A percentile compares a stretch with the other conserved stretches of the same genome.
These are phyloP conservation scores for Letharia columbiana DNA, from an alignment of 495 filamentous ascomycete species.

Conservation along the genomic window DNA sequence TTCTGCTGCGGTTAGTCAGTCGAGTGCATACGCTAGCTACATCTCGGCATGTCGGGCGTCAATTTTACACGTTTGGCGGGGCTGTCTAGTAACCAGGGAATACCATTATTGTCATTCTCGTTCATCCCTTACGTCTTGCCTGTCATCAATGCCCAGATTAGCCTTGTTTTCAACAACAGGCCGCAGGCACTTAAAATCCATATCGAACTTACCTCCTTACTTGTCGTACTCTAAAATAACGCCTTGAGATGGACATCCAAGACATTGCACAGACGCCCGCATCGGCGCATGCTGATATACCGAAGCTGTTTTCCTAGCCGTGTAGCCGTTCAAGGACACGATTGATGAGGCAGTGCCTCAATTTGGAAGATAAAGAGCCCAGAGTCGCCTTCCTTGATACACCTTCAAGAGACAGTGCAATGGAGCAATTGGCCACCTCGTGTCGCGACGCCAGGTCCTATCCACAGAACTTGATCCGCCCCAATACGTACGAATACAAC, in stretches of 20 bases:
- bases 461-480: slow-evolving; percentile 18
- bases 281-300: neutral
- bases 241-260: neutral
- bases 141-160: neutral
- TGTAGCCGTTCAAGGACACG: neutral
- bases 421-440: slow-evolving; percentile 13
- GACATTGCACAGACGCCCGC: neutral
- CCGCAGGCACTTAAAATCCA: neutral
- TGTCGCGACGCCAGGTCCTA: slow-evolving; percentile 16
- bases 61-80: neutral
- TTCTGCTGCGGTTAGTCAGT: neutral
- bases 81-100: neutral
- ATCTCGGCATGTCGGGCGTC: neutral
- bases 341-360: neutral
- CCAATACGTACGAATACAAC: slow-evolving; percentile 10
- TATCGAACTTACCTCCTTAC: too few species aligned
- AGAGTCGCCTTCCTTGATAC: neutral
- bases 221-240: neutral
- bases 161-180: neutral
- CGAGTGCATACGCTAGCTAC: neutral
- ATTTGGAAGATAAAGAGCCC: neutral
- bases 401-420: neutral
- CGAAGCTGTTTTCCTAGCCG: neutral
- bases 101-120: neutral
- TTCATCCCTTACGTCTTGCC: neutral